Evolutionary conservation across 106 monocot species (phyloP), one percentile per base, ranked within the genome.

Genomic region (Apostasia ramifera): DNA sequence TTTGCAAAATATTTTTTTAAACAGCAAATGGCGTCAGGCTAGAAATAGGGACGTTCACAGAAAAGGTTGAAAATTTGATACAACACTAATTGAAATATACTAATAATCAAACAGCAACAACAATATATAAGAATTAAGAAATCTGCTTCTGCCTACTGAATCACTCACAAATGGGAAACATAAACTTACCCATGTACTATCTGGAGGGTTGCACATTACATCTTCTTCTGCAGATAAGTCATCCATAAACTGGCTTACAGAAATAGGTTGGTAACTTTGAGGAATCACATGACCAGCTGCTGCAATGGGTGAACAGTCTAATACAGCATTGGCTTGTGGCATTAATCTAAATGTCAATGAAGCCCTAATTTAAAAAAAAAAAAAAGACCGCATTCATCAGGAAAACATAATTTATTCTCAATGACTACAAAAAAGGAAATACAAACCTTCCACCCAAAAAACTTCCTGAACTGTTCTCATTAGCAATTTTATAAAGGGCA

Each of bases 171-270:
- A 46, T 48, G 47, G 3, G 4, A 65, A 47, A 65, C 26, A 26
- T 61, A 37, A 46, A 80, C 90, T 83, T 62, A 94, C 94, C 73
- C 62, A 73, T 57, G 51, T 57, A 71, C 71, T 76, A 40, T 83
- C 79, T 47, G 55, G 82, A 73, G 71, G 90, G 70, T 69, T 85
- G 55, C 66, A 74, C 15, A 79, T 62, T 53, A 80, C 69, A 78
- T 81, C 77, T 65, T 94, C 94, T 61, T 91, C 94, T 43, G 85
- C 69, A 60, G 79, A 85, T 62, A 91, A 71, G 49, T 91, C 83
- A 81, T 94, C 94, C 91, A 88, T 91, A 73, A 94, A 88, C 68
- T 83, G 87, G 78, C 83, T 91, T 12, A 86, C 94, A 73, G 90
- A 78, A 53, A 88, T 78, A 61, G 94, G 88, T 52, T 83, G 85